A percentile compares a stretch with the other conserved stretches of the same genome.
phyloP scores from a whole-genome alignment of 164 flowering plant genomes.

The Taxillus chinensis region DNA sequence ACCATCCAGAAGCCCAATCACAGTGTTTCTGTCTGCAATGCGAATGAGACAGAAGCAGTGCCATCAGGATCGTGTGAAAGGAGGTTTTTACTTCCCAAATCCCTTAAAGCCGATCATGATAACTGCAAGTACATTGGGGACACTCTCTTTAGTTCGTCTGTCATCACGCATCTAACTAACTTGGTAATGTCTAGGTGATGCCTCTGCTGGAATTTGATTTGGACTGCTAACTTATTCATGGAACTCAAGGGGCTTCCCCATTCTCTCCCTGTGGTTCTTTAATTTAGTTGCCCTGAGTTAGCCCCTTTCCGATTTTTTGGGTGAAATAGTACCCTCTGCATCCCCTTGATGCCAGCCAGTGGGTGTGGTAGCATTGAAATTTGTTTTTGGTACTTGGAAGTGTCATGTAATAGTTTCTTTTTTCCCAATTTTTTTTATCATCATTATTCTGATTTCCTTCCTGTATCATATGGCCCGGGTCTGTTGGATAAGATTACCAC shows the following conservation, averaged over 20 bases:
- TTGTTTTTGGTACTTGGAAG: neutral
- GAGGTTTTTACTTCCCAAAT: slow-evolving; percentile 22
- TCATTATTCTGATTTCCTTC: neutral
- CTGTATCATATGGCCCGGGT: neutral
- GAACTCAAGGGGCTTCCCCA: no score
- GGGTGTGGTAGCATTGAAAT: neutral
- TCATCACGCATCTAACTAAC: slow-evolving; percentile 41
- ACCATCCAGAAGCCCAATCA: slow-evolving; percentile 13
- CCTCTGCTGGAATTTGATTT: neutral
- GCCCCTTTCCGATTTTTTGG: no score
- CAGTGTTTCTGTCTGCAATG: slow-evolving; percentile 4
- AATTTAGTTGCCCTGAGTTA: no score
- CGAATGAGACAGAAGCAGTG: slow-evolving; percentile 12
- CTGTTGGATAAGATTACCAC: neutral
- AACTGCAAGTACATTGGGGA: slow-evolving; percentile 58
- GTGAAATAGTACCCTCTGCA: neutral
- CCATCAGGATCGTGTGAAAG: slow-evolving; percentile 16
- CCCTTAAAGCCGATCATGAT: slow-evolving; percentile 46
- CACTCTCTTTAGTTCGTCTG: slow-evolving; percentile 37
- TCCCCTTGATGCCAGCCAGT: neutral
- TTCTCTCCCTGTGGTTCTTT: no score
- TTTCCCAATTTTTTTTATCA: neutral
- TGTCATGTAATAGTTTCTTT: neutral
- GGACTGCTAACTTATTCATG: no score
- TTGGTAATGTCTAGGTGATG: slow-evolving; percentile 73